Evolutionary conservation across 768 basidiomycete species (phyloP), one percentile per base, ranked within the genome.

Genomic region (Hemileccinum rubropunctum): DNA sequence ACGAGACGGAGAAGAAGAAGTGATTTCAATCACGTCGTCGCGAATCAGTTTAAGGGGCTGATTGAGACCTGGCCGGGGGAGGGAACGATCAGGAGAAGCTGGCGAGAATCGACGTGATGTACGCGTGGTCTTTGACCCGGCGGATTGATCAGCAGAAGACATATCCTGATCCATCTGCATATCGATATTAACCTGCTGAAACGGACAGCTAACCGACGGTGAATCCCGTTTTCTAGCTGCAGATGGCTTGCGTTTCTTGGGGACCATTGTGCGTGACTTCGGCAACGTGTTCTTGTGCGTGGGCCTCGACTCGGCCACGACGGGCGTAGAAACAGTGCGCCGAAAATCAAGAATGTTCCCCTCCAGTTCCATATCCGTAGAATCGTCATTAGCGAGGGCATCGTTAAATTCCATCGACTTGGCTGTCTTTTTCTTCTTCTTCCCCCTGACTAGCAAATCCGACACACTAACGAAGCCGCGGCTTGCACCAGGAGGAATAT

Each of bases 401-500:
- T 66, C 65, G 27, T 84, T 78, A 34, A 86, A 79, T 41, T 75
- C 67, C 53, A 70, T 69, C n/a, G 65, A 33, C 21, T 65, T 61
- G 33, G 59, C 71, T 54, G 75, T 77, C 64, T 62, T 78, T 54
- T 75, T 77, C 64, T 62, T 78, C 73, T 72, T 76, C 70, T 65
- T 77, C 68, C 57, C 68, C 55, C 83, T 88, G 50, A 74, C 71
- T 18, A 88, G 54, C 45, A 91, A 69, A 20, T 85, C 76, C 2
- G 77, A 77, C 11, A 83, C 91, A 30, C 75, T 77, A 17, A 91
- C 80, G 64, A 94, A 94, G 1, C 84, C 83, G 3, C 74, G 79
- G 54, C 73, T 75, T 4, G 89, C 88, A n/a, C 84, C 84, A 11
- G 67, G 64, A 32, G 91, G 91, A 23, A 92, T 82, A 59, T 92